Base-by-base conservation (phyloP, 495 filamentous ascomycete genomes). In the Hyaloscypha bicolor region DNA sequence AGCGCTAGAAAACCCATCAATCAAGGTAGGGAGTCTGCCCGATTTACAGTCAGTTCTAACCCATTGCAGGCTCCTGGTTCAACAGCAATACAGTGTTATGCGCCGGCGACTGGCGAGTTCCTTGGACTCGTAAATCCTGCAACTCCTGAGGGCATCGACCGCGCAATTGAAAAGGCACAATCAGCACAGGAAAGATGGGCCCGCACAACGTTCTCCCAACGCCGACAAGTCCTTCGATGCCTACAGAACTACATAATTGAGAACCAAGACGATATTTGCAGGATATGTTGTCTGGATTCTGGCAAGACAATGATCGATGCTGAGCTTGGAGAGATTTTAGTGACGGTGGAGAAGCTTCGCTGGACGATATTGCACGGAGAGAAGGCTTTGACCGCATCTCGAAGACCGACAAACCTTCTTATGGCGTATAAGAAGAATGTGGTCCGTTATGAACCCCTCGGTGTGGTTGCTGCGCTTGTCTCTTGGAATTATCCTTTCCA, bases 401-500 rank as follows among this genome's bases (percentile, higher is more conserved):
- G 82, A 53, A 83, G 95, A 63, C 91, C 93, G 2, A 86, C 85
- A 6, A 98, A 95, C 76, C 84, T 97, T 55, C 81, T 99, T 48
- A 94, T 98, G 93, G 85, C 88, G 73, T 97, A 99, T 78, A 99
- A 99, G 83, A 88, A 87, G 76, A 97, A 97, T 72, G 89, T 88
- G 64, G 94, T 99, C 21, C 79, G 83, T 55, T 98, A 95, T 79
- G 95, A 99, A 76, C 94, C 95, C 19, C 81, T 98, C 29, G 96
- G 95, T 1, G 91, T 99, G 19, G 91, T 99, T 31, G 89, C 92
- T 21, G 95, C 96, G 19, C 88, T 92, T 56, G 92, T 98, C 42
- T 96, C 92, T 72, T 99, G 95, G 95, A 99, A 99, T 82, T 99
- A 82, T 72, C 86, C 94, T 55, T 96, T 97, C 76, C 95, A 99